Evolutionary conservation across 2,329 filamentous ascomycete species (phyloP), one percentile per base, ranked within the genome.

Genomic region (Talaromyces islandicus): DNA sequence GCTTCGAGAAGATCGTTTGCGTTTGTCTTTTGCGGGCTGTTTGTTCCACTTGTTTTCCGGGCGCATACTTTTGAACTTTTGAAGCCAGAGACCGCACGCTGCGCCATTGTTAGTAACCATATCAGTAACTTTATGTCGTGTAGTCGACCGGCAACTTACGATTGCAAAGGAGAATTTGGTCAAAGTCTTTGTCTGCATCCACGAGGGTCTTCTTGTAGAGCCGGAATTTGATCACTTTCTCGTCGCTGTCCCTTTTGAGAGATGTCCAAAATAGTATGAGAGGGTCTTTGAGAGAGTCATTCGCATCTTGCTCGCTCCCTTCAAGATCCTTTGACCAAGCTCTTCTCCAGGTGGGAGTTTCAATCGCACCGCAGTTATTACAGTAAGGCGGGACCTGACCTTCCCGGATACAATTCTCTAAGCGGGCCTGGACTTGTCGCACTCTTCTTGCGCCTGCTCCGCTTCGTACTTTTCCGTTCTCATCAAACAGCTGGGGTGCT

Each of bases 331-430:
- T 91, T n/a, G 87, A 86, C 82, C 89, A 97, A 12, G 94, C 91
- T 69, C 93, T 94, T 62, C 94, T 87, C 94, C 94, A 99, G 0
- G 93, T 97, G 0, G 93, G 91, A 0, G 94, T 99, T 68, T 97
- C 90, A 60, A 99, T 96, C 7, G 92, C 90, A 6, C 94, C 94
- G 68, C 94, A 99, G 68, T 97, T 96, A 64, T 85, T 85, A 73
- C 94, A 99, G 69, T 88, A 97, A 0, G 89, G 88, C 0, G 94
- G 94, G 80, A 92, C 88, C 65, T 92, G 85, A 5, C 94, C 94
- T 58, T 86, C 85, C n/a, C 82, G 82, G 58, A 97, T 87, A 24
- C 83, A 81, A 59, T 77, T 73, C 48, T 84, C 77, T 24, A 87
- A 71, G 55, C 80, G 80, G 25, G 82, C 78, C 64, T 83, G 79